These are phyloP conservation scores for Daldinia sp. DNA, from an alignment of 2,329 filamentous ascomycete genomes.

Conservation along the genomic window DNA sequence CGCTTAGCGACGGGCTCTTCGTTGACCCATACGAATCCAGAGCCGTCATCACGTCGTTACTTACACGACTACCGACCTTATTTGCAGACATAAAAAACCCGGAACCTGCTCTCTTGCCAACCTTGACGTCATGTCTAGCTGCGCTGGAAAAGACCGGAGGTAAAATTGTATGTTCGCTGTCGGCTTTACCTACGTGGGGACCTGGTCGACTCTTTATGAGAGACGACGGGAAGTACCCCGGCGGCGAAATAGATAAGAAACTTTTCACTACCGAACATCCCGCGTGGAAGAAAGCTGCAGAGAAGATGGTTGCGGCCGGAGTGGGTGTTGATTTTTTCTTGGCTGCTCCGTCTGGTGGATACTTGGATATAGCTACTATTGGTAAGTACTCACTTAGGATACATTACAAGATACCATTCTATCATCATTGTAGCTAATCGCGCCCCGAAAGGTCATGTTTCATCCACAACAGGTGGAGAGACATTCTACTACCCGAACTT, in stretches of 20 bases:
- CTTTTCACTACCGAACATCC: slow-evolving; percentile 91
- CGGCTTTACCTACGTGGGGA: slow-evolving; percentile 90
- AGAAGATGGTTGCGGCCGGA: slow-evolving; percentile 87
- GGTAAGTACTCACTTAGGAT: slow-evolving; percentile 62
- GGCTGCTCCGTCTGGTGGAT: slow-evolving; percentile 88
- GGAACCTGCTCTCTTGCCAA: slow-evolving; percentile 87
- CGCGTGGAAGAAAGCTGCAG: slow-evolving; percentile 85
- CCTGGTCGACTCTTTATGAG: slow-evolving; percentile 86
- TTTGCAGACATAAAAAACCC: slow-evolving; percentile 91
- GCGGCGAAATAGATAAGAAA: slow-evolving; percentile 91
- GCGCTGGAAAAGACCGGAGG: slow-evolving; percentile 89
- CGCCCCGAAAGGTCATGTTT: slow-evolving; percentile 73
- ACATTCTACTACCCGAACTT: slow-evolving; percentile 98
- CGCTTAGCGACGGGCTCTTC: slow-evolving; percentile 90
- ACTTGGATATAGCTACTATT: slow-evolving; percentile 92
- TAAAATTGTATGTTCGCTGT: slow-evolving; percentile 89
- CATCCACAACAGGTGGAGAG: slow-evolving; percentile 92
- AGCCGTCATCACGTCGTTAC: slow-evolving; percentile 86
- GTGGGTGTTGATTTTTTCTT: slow-evolving; percentile 96
- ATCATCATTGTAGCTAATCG: slow-evolving; percentile 38
- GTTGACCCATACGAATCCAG: slow-evolving; percentile 92
- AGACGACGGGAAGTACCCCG: slow-evolving; percentile 87
- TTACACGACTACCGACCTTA: slow-evolving; percentile 84
- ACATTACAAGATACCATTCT: not conserved
- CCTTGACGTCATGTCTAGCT: slow-evolving; percentile 84